Percentiles rank a stretch among this genome's conserved stretches.
These are phyloP conservation scores for Craspedostauros australis DNA, from an alignment of 108 stramenopile species.

Conservation along the genomic window DNA sequence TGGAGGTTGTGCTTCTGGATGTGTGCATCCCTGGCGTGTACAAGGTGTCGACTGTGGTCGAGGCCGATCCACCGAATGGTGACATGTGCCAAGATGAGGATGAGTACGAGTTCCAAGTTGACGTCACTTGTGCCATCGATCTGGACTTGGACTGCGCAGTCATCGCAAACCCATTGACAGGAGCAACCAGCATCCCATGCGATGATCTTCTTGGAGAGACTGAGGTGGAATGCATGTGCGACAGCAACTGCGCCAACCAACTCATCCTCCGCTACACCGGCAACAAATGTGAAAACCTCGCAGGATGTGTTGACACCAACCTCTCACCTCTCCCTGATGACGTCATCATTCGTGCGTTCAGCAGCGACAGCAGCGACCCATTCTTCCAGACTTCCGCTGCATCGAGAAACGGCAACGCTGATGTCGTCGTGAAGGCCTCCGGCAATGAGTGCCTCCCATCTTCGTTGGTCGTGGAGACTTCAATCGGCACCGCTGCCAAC, in stretches of 20 bases:
- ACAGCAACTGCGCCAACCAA: conserved; percentile 6
- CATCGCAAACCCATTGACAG: neutral
- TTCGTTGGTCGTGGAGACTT: conserved; percentile 6
- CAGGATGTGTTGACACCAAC: neutral
- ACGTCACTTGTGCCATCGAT: conserved; percentile 5
- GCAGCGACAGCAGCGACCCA: neutral
- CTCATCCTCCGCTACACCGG: conserved; percentile 15
- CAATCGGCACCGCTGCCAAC: neutral
- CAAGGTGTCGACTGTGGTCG: too few relatives aligned
- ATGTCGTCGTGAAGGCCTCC: neutral
- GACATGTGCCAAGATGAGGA: too few relatives aligned
- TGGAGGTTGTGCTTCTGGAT: too few relatives aligned
- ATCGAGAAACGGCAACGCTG: neutral
- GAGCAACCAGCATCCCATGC: neutral
- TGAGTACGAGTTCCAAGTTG: too few relatives aligned
- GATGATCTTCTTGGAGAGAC: conserved; percentile 1
- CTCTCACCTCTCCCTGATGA: conserved; percentile 2
- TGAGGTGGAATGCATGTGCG: conserved; percentile 3
- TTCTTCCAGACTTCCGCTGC: neutral
- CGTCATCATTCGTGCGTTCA: conserved; percentile 2
- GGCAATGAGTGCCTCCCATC: conserved; percentile 14
- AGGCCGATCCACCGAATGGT: too few relatives aligned
- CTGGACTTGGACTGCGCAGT: conserved; percentile 13
- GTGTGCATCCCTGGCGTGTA: too few relatives aligned
- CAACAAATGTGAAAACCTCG: conserved; percentile 1